Base-by-base conservation (phyloP, 225 moss, liverwort and hornwort species). In the Polytrichum commune region DNA sequence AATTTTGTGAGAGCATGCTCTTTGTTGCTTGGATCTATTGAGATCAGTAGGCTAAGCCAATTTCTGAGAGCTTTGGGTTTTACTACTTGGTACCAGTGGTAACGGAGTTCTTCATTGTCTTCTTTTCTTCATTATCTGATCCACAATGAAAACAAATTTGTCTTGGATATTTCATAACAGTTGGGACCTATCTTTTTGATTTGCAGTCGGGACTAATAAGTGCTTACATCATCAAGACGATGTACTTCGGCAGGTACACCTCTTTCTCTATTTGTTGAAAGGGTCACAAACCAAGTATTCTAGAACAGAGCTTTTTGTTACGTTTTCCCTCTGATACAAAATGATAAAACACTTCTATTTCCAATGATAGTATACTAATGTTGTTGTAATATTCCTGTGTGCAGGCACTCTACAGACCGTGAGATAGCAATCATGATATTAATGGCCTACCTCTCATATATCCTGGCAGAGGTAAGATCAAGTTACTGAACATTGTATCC, bases 401-500 rank as follows among this genome's bases (percentile, higher is more conserved):
- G 75, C 70, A 89, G 93, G 80, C 93, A 98, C 73, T 98, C 98
- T 29, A 95, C 98, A 4, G 93, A 93, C 74, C 90, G 93, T 23
- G 98, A 95, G 73, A 95, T 93, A 73, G 89, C 89, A 23, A 93
- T 98, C 66, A 91, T 98, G 95, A 82, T 86, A 64, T 79, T 90
- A 73, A 91, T 98, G 95, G 91, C 95, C 8, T 98, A 98, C 77
- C 77, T 93, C 1, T 95, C 95, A n/a, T 98, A 98, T 72, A 73
- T 91, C 55, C 69, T 98, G 29, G 95, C 95, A 25, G 98, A 98
- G 89, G 89, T 86, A 4, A 60, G 73, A 18, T 29, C 72, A 26
- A 60, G 46, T 46, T 46, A 13, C 13, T 46, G 46, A 46, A 46
- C 46, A 46, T 46, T 46, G 46, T 46, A 46, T 46, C 13, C 46